Conservation (phyloP, 2,329 filamentous ascomycete genomes). For the Sporothrix pallida region DNA sequence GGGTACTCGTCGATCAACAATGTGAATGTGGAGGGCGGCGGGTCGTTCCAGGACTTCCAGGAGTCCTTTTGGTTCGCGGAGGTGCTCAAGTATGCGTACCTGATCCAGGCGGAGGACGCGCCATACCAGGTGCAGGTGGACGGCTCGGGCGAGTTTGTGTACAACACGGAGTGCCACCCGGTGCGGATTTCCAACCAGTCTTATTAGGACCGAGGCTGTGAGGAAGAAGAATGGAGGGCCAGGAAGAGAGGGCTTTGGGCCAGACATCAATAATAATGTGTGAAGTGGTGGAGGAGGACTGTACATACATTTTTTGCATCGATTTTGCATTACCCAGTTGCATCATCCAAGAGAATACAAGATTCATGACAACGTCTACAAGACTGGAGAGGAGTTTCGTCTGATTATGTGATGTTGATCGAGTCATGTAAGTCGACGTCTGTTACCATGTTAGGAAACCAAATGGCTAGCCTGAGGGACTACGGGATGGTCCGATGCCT, state of each 20-base stretch:
- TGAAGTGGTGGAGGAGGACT: background rate
- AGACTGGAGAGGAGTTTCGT: background rate
- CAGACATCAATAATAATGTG: background rate
- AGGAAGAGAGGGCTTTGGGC: background rate
- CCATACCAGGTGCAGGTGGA: slow-evolving; percentile 56
- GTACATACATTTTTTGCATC: slow-evolving; percentile 9
- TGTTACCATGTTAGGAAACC: background rate
- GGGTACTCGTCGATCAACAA: slow-evolving; percentile 71
- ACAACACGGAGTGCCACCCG: slow-evolving; percentile 58
- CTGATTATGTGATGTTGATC: background rate
- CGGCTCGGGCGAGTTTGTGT: slow-evolving; percentile 56
- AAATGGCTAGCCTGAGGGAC: background rate
- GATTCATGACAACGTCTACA: background rate
- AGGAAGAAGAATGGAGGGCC: background rate
- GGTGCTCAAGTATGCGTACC: slow-evolving; percentile 81
- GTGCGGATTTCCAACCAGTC: slow-evolving; percentile 30
- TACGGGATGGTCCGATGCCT: slow-evolving; percentile 2
- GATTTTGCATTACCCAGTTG: background rate
- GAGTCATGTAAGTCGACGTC: background rate
- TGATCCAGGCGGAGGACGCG: slow-evolving; percentile 70
- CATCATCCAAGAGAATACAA: slow-evolving; percentile 9
- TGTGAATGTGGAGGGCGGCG: slow-evolving; percentile 68
- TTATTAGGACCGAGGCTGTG: background rate
- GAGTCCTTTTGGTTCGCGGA: slow-evolving; percentile 91
- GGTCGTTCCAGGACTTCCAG: slow-evolving; percentile 70